phyloP scores from a whole-genome alignment of 2,329 filamentous ascomycete genomes.

The Fusarium pilosicola region DNA sequence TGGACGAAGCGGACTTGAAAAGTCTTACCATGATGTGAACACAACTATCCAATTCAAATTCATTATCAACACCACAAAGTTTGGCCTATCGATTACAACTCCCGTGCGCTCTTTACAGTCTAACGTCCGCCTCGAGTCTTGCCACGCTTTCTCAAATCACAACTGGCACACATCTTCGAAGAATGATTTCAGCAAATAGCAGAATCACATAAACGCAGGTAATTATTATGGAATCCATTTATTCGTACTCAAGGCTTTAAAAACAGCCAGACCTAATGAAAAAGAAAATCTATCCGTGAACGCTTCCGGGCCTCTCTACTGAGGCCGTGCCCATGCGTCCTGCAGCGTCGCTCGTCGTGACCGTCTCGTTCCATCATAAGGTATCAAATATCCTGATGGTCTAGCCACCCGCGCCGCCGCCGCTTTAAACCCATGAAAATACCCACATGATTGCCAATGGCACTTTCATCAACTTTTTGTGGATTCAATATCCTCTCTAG shows the following conservation, averaged over 20 bases:
- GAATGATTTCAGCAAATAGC: background rate
- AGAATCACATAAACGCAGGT: background rate
- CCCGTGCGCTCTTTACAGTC: background rate
- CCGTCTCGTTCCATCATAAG: conserved; percentile 34
- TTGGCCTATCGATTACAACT: background rate
- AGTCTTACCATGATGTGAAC: too few species aligned
- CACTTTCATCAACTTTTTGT: conserved; percentile 45
- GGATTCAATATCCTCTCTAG: conserved; percentile 31
- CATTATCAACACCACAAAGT: background rate
- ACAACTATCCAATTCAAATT: background rate
- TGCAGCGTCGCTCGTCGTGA: conserved; percentile 43
- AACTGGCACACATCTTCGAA: background rate
- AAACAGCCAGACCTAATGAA: conserved; percentile 39
- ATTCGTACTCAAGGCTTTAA: conserved; percentile 41
- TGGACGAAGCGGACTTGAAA: too few species aligned
- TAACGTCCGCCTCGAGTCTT: background rate
- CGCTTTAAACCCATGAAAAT: conserved; percentile 46
- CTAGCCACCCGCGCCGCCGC: conserved; percentile 35
- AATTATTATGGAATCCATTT: conserved; percentile 24
- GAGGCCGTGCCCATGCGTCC: conserved; percentile 45
- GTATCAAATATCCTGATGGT: conserved; percentile 43
- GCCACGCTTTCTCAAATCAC: background rate
- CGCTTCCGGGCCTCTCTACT: conserved; percentile 45
- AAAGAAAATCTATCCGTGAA: conserved; percentile 49
- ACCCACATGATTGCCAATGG: conserved; percentile 39